A percentile compares a stretch with the other conserved stretches of the same genome.
Conservation (phyloP, 2,329 filamentous ascomycete genomes). For the Pseudophaeomoniella oleicola region DNA sequence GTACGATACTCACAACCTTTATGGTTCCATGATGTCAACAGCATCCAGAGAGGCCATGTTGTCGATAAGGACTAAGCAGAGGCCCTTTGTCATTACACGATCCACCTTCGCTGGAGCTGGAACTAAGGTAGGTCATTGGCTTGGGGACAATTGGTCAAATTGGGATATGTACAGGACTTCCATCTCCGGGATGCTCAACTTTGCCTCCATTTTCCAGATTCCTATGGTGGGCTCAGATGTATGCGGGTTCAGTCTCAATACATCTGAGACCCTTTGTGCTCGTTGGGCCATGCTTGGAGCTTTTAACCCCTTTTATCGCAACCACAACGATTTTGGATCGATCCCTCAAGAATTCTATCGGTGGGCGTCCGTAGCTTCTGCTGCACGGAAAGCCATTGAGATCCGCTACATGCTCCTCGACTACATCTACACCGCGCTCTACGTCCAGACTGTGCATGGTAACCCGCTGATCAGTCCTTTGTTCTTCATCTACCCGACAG, state of each 20-base stretch:
- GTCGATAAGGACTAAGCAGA: constrained; percentile 43
- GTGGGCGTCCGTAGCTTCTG: constrained; percentile 48
- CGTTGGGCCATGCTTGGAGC: constrained; percentile 63
- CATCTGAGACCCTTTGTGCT: constrained; percentile 54
- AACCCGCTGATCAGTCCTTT: constrained; percentile 54
- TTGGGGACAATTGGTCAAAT: constrained; percentile 44
- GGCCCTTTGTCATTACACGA: constrained; percentile 60
- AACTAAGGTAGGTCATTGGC: constrained; percentile 42
- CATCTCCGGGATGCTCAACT: constrained; percentile 45
- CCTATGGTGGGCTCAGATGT: constrained; percentile 59
- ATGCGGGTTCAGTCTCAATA: constrained; percentile 58
- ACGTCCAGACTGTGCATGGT: constrained; percentile 45
- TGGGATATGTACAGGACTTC: constrained; percentile 47
- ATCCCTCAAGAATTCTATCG: constrained; percentile 60
- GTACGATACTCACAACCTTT: constrained; percentile 67
- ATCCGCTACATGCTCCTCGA: constrained; percentile 65
- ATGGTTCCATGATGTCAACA: constrained; percentile 61
- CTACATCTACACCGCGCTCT: constrained; percentile 62
- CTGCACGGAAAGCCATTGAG: constrained; percentile 53
- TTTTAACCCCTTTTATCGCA: constrained; percentile 62
- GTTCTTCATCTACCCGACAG: constrained; percentile 55
- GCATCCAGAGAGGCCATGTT: constrained; percentile 53
- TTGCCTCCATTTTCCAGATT: constrained; percentile 51
- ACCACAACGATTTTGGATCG: constrained; percentile 45
- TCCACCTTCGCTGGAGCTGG: constrained; percentile 64